Percentiles rank a stretch among this genome's conserved stretches.
Evolutionary conservation across 805 yeast genomes (phyloP).

Genomic region (Ogataea methylovora): DNA sequence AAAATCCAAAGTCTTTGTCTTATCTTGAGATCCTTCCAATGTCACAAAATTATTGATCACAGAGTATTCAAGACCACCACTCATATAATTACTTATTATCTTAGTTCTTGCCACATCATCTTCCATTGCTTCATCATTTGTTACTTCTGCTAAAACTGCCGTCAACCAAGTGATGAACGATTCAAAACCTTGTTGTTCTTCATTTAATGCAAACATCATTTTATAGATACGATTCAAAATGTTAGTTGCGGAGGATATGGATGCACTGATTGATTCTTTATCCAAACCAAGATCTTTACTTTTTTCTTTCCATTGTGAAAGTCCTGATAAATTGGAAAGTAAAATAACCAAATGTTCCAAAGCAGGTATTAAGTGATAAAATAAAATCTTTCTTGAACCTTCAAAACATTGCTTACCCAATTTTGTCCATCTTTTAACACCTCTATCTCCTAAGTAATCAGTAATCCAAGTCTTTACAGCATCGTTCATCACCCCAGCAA

Average conservation of each 20-base stretch:
- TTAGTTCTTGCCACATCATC: slow-evolving; percentile 13
- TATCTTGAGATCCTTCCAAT: background rate
- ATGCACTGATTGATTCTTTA: slow-evolving; percentile 7
- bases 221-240: slow-evolving; percentile 28
- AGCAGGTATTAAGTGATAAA: slow-evolving; percentile 45
- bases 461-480: slow-evolving; percentile 50
- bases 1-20: background rate
- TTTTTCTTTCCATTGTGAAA: slow-evolving; percentile 29
- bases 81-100: slow-evolving; percentile 25
- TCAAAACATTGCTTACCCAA: slow-evolving; percentile 46
- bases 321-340: slow-evolving; percentile 33
- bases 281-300: slow-evolving; percentile 14
- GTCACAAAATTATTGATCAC: slow-evolving; percentile 2
- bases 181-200: slow-evolving; percentile 38
- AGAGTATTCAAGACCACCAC: slow-evolving; percentile 10
- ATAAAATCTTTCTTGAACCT: slow-evolving; percentile 35
- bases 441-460: slow-evolving; percentile 62
- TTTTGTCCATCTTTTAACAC: slow-evolving; percentile 47
- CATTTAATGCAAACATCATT: slow-evolving; percentile 35
- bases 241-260: slow-evolving; percentile 12
- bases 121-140: slow-evolving; percentile 27
- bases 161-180: slow-evolving; percentile 38
- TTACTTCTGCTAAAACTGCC: slow-evolving; percentile 28
- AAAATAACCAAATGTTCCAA: slow-evolving; percentile 46
- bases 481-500: slow-evolving; percentile 48